Base-by-base conservation (phyloP, 441 rosid genomes). In the Metrosideros polymorpha region DNA sequence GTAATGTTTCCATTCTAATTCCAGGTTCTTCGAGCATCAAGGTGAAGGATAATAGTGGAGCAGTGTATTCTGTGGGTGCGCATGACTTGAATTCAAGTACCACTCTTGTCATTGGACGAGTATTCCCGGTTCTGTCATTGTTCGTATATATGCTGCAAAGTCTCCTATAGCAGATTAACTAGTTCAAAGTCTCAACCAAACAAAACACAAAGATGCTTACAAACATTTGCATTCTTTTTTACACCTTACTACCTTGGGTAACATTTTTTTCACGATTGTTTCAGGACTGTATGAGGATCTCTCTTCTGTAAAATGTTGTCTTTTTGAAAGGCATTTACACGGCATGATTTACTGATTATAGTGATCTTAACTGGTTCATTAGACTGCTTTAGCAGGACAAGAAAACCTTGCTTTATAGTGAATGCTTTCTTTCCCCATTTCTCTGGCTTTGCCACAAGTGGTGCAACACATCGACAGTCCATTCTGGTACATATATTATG, bases 11-110 rank as follows among this genome's bases (percentile, higher is more conserved):
- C 24, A 18, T 84, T 32, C n/a, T 30, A 32, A 49, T 30, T 47
- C 7, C 79, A 87, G 88, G 88, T 79, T 87, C 88, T 77, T 83
- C 86, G 3, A 84, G 79, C 86, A 87, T 87, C 88, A 76, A 84
- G 55, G 84, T 87, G 84, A 87, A 76, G 84, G 82, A 13, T 22
- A 50, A 59, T 15, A 75, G 79, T 5, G 86, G 88, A 53, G 84
- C 84, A 22, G 56, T 76, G 49, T 87, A 87, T 59, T 18, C 84
- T 27, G 77, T 87, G 25, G 88, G 86, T 49, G 79, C 86, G 49
- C 59, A 87, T 55, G 57, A 87, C 27, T 47, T 84, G 75, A 66
- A 84, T 76, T 84, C 86, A 22, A 35, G 79, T 45, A 47, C 84
- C 9, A 27, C 83, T 63, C 52, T 87, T 47, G 51, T 32, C 79